Evolutionary conservation across 805 yeast genomes (phyloP).

Genomic region (Candida silvicultrix): DNA sequence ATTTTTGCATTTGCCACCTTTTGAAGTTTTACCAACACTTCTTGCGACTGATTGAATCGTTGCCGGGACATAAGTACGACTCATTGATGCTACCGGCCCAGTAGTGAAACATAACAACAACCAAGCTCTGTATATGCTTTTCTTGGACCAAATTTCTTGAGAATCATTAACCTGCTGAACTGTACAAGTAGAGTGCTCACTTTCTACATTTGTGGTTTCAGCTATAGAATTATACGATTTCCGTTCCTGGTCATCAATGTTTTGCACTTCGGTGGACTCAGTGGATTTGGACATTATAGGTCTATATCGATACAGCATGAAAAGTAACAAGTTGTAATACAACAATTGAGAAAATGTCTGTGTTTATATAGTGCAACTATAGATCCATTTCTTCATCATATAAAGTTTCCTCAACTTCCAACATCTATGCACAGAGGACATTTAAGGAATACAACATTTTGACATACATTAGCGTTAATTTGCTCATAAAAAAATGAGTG

Average conservation of each 20-base stretch:
- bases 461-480: too few species aligned
- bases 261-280: not conserved
- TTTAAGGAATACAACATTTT: too few species aligned
- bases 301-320: too few species aligned
- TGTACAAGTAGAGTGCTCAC: not conserved
- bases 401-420: too few species aligned
- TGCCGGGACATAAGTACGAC: conserved; percentile 35
- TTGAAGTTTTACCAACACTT: conserved; percentile 23
- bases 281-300: too few species aligned
- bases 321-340: too few species aligned
- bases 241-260: not conserved
- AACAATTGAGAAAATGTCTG: too few species aligned
- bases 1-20: conserved; percentile 21
- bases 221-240: not conserved
- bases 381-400: too few species aligned
- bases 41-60: conserved; percentile 31
- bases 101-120: conserved; percentile 32
- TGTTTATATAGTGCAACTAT: too few species aligned
- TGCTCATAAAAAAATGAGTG: too few species aligned
- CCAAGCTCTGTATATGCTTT: conserved; percentile 26
- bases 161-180: too few species aligned
- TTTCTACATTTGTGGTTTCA: not conserved
- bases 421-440: too few species aligned
- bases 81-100: conserved; percentile 37
- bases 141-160: not conserved